Evolutionary conservation across 176 grass and related monocot species (phyloP), one percentile per base, ranked within the genome.

Genomic region (Secale cereale): DNA sequence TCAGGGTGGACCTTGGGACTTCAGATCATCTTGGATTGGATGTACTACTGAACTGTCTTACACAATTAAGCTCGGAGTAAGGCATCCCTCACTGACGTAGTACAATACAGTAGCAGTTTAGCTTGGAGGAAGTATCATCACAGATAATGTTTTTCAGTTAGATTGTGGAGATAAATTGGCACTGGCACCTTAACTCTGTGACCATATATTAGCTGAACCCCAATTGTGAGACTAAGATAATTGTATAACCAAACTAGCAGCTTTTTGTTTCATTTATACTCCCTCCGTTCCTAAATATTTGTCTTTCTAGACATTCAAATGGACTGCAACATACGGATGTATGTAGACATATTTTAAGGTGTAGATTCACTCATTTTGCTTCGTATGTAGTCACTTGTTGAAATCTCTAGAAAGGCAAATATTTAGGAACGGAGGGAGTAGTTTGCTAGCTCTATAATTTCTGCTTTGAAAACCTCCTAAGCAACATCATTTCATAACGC

Each of bases 1-100:
- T 74, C 80, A 98, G 93, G 96, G 88, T 95, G 80, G 96, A 98
- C 78, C 91, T 98, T 82, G 93, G 91, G 65, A 98, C 96, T 19
- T 82, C 89, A 13, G 93, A 95, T 89, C 95, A 87, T 85, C 85
- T 98, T 87, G 93, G 82, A 66, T 71, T 98, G 35, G 96, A 98
- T 92, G 89, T 94, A 68, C 89, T 98, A 78, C 93, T 95, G 14
- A 98, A 98, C 87, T 98, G 91, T 77, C 84, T 98, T 46, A 89
- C 87, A 61, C 83, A 89, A 22, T 79, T 95, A 76, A 95, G 96
- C 85, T 91, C 89, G 79, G 96, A 98, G 93, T 98, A 92, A 94
- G 89, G 20, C 56, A 85, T 76, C 56, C 67, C 59, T 60, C 59
- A 41, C 11, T 60, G 11, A 59, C 36, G 40, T 16, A 27, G 25